Percentiles rank a stretch among this genome's conserved stretches.
These are phyloP conservation scores for Aleurites moluccanus DNA, from an alignment of 441 rosid species.

Conservation along the genomic window DNA sequence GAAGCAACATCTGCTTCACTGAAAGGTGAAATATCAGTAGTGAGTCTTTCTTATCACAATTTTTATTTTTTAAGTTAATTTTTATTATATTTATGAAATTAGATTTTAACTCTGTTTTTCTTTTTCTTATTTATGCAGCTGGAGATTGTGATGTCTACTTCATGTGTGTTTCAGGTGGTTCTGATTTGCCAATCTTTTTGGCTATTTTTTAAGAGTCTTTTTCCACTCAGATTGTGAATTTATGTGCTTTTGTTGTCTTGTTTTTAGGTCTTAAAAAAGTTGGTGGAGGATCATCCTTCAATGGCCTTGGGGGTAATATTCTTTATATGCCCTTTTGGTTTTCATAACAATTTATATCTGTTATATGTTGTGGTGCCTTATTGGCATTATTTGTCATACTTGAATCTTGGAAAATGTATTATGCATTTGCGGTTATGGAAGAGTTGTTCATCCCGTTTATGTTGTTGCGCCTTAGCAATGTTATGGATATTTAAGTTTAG, in stretches of 20 bases:
- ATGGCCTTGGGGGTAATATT: constrained; percentile 47
- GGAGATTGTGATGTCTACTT: constrained; percentile 57
- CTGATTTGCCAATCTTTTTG: neutral
- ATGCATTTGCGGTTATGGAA: too few relatives aligned
- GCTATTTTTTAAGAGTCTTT: neutral
- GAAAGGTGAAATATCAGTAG: constrained; percentile 51
- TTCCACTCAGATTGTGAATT: neutral
- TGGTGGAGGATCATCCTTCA: constrained; percentile 47
- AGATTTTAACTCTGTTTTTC: neutral
- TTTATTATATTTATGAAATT: too few relatives aligned
- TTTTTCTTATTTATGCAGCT: constrained; percentile 37
- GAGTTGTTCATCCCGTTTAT: too few relatives aligned
- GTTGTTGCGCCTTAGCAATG: too few relatives aligned
- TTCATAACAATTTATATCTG: neutral
- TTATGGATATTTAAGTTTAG: too few relatives aligned
- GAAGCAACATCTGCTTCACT: constrained; percentile 56
- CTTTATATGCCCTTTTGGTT: neutral
- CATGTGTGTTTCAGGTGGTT: constrained; percentile 56
- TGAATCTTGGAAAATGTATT: neutral
- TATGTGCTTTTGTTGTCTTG: constrained; percentile 6
- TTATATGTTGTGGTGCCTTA: neutral
- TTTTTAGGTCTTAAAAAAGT: constrained; percentile 39
- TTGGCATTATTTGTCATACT: neutral
- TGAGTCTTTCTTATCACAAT: constrained; percentile 32
- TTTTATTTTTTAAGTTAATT: neutral